Evolutionary conservation across 441 rosid species (phyloP).

Genomic region (Euphorbia celastroides): DNA sequence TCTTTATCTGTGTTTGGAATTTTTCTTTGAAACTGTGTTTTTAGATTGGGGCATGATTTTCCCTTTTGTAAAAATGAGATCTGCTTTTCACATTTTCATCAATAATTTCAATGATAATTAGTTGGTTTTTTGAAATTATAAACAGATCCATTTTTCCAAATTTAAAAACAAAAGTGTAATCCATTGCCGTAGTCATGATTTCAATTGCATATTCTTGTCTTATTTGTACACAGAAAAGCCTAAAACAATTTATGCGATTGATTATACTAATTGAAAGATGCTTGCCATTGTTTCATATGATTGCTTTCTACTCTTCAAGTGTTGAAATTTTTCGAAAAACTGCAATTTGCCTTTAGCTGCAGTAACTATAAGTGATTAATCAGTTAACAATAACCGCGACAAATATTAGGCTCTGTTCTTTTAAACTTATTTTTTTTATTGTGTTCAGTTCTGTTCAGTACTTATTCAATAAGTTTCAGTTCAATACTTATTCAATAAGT

Average conservation of each 20-base stretch:
- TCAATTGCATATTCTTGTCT: slow-evolving; percentile 36
- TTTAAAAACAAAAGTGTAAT: slow-evolving; percentile 19
- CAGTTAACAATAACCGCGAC: too few relatives aligned
- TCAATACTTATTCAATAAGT: too few relatives aligned
- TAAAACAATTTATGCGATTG: slow-evolving; percentile 31
- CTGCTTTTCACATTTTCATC: slow-evolving; percentile 49
- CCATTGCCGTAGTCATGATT: slow-evolving; percentile 40
- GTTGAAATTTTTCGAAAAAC: too few relatives aligned
- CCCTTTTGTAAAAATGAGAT: slow-evolving; percentile 60
- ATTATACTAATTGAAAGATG: too few relatives aligned
- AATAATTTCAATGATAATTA: slow-evolving; percentile 25
- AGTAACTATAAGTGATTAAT: too few relatives aligned
- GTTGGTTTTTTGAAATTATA: slow-evolving; percentile 20
- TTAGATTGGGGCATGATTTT: slow-evolving; percentile 38
- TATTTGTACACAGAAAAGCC: slow-evolving; percentile 25
- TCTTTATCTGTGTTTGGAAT: slow-evolving; percentile 33
- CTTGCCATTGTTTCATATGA: slow-evolving; percentile 10
- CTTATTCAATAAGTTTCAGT: too few relatives aligned
- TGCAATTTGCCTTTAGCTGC: too few relatives aligned
- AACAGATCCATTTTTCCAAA: slow-evolving; percentile 16
- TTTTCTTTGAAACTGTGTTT: slow-evolving; percentile 42
- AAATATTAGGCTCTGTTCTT: too few relatives aligned
- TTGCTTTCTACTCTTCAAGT: too few relatives aligned
- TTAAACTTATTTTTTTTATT: too few relatives aligned
- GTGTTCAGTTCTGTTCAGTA: too few relatives aligned